Conservation (phyloP, 306 rosid genomes). For the Oemleria cerasiformis region DNA sequence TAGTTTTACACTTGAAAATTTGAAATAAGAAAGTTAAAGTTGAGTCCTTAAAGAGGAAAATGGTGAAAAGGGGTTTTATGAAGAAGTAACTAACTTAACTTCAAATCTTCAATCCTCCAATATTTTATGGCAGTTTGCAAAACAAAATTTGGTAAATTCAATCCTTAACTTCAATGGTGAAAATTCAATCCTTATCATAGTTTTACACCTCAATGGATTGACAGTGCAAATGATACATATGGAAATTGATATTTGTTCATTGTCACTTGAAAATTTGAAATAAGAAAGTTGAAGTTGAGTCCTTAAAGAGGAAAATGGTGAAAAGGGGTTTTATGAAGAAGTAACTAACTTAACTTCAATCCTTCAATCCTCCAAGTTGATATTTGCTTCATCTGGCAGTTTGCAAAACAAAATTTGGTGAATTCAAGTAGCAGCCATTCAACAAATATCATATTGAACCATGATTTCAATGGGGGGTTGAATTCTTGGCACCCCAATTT, state of each 20-base stretch:
- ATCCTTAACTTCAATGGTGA: too few species aligned
- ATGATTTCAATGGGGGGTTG: conserved; percentile 76
- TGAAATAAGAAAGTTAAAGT: background rate
- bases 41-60: background rate
- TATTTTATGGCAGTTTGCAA: conserved; percentile 22
- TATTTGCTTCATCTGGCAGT: conserved; percentile 27
- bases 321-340: background rate
- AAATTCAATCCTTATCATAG: too few species aligned
- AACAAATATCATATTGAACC: conserved; percentile 64
- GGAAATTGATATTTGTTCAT: too few species aligned
- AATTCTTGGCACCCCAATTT: conserved; percentile 68
- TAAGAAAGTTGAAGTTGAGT: background rate
- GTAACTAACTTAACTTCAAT: background rate
- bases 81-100: background rate
- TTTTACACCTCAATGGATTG: too few species aligned
- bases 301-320: background rate
- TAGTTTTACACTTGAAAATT: too few species aligned
- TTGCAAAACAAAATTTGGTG: conserved; percentile 23
- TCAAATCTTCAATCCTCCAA: conserved; percentile 1
- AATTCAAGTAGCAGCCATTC: conserved; percentile 32
- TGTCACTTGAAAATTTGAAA: too few species aligned
- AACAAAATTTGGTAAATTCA: conserved; percentile 29
- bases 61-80: background rate
- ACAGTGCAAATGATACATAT: too few species aligned
- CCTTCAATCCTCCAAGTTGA: conserved; percentile 4